Evolutionary conservation across 345 rosid species (phyloP), one percentile per base, ranked within the genome.

Genomic region (Eutrema heterophyllum): DNA sequence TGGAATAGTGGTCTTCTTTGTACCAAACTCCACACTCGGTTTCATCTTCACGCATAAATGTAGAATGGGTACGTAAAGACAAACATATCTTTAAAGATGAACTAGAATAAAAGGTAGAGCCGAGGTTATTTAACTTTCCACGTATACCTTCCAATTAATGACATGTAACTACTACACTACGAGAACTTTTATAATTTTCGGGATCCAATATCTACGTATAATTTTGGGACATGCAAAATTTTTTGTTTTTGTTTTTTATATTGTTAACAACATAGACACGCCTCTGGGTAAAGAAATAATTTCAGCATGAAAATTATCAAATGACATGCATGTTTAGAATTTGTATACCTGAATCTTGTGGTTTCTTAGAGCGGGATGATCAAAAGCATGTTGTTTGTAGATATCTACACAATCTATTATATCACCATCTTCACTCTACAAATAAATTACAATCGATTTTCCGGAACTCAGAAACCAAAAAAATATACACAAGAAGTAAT

Each of bases 391-490:
- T 61, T 88, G 92, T 30, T 75, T 83, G 58, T 83, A 59, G 44
- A 86, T 73, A 52, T 84, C 79, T 4, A 88, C 70, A 40, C 87
- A 86, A 30, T 84, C 88, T 21, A 83, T 84, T 10, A 83, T 68
- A 65, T 86, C 88, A 15, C 89, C 92, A 59, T 84, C 87, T 75
- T 79, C 81, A 12, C 83, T 85, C 89, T 84, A 55, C 60, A 70
- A 1, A 12, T 50, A 55, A 38, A 9, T 35, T 5, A 33, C 9
- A 57, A 43, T 48, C 7, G 10, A n/a, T 29, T 54, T 21, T 21
- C 35, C 2, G 44, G 7, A 38, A 51, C 14, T 30, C 6, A 53
- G 2, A 49, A 57, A 48, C 45, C 38, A 49, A 48, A 21, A 39
- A 65, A 30, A 10, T n/a, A 15, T 15, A 15, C 5, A 26, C 49